A percentile compares a stretch with the other conserved stretches of the same genome.
Evolutionary conservation across 257 asterid species (phyloP).

Genomic region (Capsicum pubescens): DNA sequence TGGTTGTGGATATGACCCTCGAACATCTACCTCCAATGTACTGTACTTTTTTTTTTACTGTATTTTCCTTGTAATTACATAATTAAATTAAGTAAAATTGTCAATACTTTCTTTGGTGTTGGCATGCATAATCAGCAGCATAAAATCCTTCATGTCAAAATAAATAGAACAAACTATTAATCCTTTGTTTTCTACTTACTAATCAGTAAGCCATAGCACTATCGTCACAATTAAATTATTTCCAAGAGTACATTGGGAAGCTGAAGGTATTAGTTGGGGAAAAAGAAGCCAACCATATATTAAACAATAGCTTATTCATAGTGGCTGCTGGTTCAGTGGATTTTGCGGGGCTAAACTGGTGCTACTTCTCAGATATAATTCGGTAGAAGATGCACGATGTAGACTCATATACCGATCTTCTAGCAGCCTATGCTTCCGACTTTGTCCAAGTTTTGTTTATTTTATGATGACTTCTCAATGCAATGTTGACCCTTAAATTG

Average conservation of each 20-base stretch:
- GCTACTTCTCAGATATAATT: conserved; percentile 26
- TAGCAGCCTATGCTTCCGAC: conserved; percentile 28
- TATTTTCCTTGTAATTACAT: background rate
- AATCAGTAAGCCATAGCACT: conserved; percentile 36
- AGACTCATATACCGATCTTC: conserved; percentile 30
- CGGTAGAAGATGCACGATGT: conserved; percentile 23
- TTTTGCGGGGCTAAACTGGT: conserved; percentile 9
- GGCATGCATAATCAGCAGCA: background rate
- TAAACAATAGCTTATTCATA: conserved; percentile 35
- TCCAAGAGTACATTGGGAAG: conserved; percentile 36
- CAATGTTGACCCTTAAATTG: too few relatives aligned
- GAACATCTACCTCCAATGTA: conserved; percentile 46
- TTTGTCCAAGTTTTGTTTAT: conserved; percentile 26
- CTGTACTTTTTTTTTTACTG: conserved; percentile 11
- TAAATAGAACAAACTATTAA: background rate
- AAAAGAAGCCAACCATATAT: conserved; percentile 27
- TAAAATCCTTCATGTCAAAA: background rate
- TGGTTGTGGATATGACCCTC: conserved; percentile 66
- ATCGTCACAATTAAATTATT: conserved; percentile 34
- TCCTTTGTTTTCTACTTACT: background rate
- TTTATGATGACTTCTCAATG: too few relatives aligned
- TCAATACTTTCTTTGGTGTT: too few relatives aligned
- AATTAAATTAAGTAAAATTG: background rate
- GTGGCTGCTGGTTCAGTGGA: conserved; percentile 41
- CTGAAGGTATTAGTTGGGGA: conserved; percentile 40